Evolutionary conservation across 2,329 filamentous ascomycete species (phyloP).

Genomic region (Neospermospora avenae): DNA sequence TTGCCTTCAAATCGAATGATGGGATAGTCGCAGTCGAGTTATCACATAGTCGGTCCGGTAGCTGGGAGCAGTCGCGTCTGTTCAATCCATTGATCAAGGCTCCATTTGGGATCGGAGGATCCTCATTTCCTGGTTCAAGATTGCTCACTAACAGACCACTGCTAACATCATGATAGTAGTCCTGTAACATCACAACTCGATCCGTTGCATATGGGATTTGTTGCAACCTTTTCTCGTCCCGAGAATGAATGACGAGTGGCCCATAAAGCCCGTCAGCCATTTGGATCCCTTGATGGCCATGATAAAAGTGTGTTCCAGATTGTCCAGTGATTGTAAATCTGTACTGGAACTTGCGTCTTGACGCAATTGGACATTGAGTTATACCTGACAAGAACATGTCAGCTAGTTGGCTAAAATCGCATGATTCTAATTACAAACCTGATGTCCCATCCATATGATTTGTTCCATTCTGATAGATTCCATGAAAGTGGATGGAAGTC

Average conservation of each 20-base stretch:
- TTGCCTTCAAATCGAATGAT: slow-evolving; percentile 46
- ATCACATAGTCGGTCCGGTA: slow-evolving; percentile 43
- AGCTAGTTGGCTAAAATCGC: too few species aligned
- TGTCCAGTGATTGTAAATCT: slow-evolving; percentile 59
- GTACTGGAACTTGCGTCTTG: slow-evolving; percentile 62
- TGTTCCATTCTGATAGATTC: slow-evolving; percentile 73
- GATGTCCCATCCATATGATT: slow-evolving; percentile 72
- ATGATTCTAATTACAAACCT: too few species aligned
- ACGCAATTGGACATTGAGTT: slow-evolving; percentile 63
- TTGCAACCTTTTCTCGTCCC: slow-evolving; percentile 48
- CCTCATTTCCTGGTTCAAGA: slow-evolving; percentile 42
- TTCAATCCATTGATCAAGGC: slow-evolving; percentile 45
- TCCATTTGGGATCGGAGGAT: slow-evolving; percentile 44
- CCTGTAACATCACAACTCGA: slow-evolving; percentile 63
- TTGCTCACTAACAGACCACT: slow-evolving; percentile 38
- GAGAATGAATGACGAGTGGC: slow-evolving; percentile 63
- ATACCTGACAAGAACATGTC: slow-evolving; percentile 35
- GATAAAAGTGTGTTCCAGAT: slow-evolving; percentile 55
- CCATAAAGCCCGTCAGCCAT: slow-evolving; percentile 68
- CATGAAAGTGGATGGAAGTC: slow-evolving; percentile 71
- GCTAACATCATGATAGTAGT: slow-evolving; percentile 66
- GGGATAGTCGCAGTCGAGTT: slow-evolving; percentile 39
- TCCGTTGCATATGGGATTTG: slow-evolving; percentile 54
- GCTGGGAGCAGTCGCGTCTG: slow-evolving; percentile 39
- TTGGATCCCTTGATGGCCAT: slow-evolving; percentile 62